Conservation (phyloP, 2,329 filamentous ascomycete species). For the Calonectria pauciramosa region DNA sequence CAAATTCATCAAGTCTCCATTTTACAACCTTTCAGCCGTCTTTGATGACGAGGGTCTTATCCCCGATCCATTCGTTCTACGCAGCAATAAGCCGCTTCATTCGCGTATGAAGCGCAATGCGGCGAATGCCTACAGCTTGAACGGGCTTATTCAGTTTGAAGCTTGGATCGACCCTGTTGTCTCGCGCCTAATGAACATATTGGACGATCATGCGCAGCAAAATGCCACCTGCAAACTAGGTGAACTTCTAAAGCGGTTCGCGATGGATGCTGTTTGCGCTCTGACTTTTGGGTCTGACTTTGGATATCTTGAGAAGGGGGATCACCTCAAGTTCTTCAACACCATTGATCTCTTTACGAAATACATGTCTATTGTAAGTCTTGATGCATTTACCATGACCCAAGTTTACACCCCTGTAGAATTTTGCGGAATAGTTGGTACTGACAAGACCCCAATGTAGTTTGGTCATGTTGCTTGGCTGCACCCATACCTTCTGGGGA, state of each 20-base stretch:
- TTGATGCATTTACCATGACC: background rate
- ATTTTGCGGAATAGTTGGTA: background rate
- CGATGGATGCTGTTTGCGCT: slow-evolving; percentile 18
- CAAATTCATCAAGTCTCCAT: slow-evolving; percentile 22
- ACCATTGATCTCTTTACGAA: slow-evolving; percentile 3
- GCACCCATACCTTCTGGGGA: slow-evolving; percentile 14
- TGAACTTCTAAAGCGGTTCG: slow-evolving; percentile 3
- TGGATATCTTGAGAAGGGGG: slow-evolving; percentile 14
- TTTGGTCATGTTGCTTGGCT: slow-evolving; percentile 19
- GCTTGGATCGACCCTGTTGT: slow-evolving; percentile 19
- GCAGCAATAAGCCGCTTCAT: slow-evolving; percentile 14
- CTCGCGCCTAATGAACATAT: background rate
- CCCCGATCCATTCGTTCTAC: slow-evolving; percentile 14
- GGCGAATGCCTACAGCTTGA: slow-evolving; percentile 17
- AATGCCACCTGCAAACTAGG: slow-evolving; percentile 2
- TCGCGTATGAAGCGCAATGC: slow-evolving; percentile 24
- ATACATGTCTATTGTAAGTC: slow-evolving; percentile 23
- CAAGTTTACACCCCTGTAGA: background rate
- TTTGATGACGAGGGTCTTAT: slow-evolving; percentile 18
- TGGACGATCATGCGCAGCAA: background rate
- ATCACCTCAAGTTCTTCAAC: slow-evolving; percentile 7
- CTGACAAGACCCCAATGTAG: background rate
- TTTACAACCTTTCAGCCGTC: slow-evolving; percentile 15
- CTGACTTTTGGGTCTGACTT: slow-evolving; percentile 20
- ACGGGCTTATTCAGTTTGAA: slow-evolving; percentile 19